Evolutionary conservation across 345 rosid species (phyloP).

Genomic region (Mangifera indica): DNA sequence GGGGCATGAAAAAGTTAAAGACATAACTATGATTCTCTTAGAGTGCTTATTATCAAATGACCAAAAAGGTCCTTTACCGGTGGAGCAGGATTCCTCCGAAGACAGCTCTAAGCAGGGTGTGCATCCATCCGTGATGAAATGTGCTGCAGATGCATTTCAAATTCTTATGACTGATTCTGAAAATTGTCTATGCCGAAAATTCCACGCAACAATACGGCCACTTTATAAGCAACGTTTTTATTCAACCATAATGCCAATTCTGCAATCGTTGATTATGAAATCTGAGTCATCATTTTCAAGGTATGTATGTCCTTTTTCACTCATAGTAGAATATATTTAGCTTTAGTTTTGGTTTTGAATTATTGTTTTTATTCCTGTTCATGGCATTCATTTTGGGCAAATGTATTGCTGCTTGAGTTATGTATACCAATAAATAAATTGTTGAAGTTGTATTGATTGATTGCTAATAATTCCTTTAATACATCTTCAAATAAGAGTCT

Average conservation of each 20-base stretch:
- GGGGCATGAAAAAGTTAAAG: constrained; percentile 74
- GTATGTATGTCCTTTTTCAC: constrained; percentile 30
- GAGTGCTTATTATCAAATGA: constrained; percentile 53
- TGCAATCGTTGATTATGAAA: constrained; percentile 57
- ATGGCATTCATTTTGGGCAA: background rate
- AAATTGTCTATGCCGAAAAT: constrained; percentile 60
- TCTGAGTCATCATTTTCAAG: constrained; percentile 52
- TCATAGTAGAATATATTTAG: background rate
- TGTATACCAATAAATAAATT: background rate
- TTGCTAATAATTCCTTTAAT: constrained; percentile 8
- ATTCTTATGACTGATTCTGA: constrained; percentile 76
- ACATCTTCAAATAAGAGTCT: constrained; percentile 6
- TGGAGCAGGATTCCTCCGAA: constrained; percentile 17
- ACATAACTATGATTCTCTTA: constrained; percentile 52
- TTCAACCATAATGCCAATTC: constrained; percentile 62
- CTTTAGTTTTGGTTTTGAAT: background rate
- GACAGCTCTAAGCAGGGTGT: constrained; percentile 27
- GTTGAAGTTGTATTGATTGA: background rate
- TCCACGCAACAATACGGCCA: constrained; percentile 77
- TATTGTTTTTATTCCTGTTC: background rate
- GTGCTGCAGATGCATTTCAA: constrained; percentile 81
- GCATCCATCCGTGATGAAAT: constrained; percentile 48
- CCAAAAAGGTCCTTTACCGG: constrained; percentile 20
- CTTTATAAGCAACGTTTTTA: constrained; percentile 89
- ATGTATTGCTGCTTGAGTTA: constrained; percentile 13